A percentile compares a stretch with the other conserved stretches of the same genome.
phyloP scores from a whole-genome alignment of 345 rosid genomes.

The Fremontodendron californicum region DNA sequence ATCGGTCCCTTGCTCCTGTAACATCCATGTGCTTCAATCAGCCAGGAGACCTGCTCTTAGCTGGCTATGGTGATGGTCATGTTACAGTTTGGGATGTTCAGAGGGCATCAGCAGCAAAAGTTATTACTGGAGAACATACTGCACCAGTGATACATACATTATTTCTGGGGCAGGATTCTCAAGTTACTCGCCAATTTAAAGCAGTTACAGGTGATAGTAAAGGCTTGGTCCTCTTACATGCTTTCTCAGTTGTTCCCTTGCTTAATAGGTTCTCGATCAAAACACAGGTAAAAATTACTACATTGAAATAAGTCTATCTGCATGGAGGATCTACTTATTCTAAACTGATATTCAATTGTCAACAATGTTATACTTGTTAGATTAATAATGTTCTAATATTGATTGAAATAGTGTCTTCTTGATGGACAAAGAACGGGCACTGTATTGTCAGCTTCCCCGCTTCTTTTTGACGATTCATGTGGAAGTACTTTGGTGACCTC shows the following conservation, averaged over 20 bases:
- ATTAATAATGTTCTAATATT: conserved; percentile 26
- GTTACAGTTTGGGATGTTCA: conserved; percentile 90
- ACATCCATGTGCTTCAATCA: conserved; percentile 93
- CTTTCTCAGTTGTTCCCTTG: conserved; percentile 74
- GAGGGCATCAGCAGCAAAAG: conserved; percentile 72
- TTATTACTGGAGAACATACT: conserved; percentile 82
- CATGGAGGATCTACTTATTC: conserved; percentile 18
- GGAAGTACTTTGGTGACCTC: conserved; percentile 57
- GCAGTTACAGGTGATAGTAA: conserved; percentile 91
- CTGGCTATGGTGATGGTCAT: conserved; percentile 96
- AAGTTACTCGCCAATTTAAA: conserved; percentile 82
- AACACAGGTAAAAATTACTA: conserved; percentile 54
- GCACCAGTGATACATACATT: conserved; percentile 83
- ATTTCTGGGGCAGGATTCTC: conserved; percentile 94
- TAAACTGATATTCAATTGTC: conserved; percentile 10
- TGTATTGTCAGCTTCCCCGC: conserved; percentile 82
- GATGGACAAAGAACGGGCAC: conserved; percentile 89
- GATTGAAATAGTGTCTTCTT: conserved; percentile 68
- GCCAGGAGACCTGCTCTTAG: conserved; percentile 86
- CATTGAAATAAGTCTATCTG: background rate
- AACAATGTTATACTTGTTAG: conserved; percentile 14
- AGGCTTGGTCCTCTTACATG: conserved; percentile 81
- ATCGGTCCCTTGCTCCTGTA: conserved; percentile 67
- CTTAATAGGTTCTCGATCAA: conserved; percentile 74
- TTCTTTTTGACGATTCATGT: conserved; percentile 60